Evolutionary conservation across 441 rosid genomes (phyloP).

Genomic region (Daphne laureola): DNA sequence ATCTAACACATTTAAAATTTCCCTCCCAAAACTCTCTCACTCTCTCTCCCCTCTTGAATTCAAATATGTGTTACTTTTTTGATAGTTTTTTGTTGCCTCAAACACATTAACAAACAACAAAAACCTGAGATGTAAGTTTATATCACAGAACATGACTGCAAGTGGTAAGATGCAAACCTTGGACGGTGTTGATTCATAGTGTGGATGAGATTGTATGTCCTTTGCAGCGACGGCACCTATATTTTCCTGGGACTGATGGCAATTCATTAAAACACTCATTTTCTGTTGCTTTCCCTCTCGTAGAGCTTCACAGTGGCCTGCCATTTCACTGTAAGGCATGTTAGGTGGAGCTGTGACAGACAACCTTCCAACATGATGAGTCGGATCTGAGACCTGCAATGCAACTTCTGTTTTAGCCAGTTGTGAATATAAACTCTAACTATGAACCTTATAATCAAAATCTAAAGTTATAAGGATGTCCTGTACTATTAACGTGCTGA

Average conservation of each 20-base stretch:
- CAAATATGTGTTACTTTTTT: too few species aligned
- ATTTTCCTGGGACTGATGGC: constrained; percentile 34
- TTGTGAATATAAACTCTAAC: too few species aligned
- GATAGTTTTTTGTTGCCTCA: too few species aligned
- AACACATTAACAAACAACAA: not conserved
- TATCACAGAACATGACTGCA: not conserved
- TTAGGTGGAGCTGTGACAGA: constrained; percentile 55
- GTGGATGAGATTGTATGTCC: constrained; percentile 13
- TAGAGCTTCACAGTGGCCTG: constrained; percentile 81
- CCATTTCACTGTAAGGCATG: constrained; percentile 75
- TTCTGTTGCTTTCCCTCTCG: constrained; percentile 72
- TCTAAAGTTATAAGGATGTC: too few species aligned
- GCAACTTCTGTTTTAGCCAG: not conserved
- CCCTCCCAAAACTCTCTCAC: too few species aligned
- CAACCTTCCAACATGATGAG: constrained; percentile 60
- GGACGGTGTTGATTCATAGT: constrained; percentile 15
- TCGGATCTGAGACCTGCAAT: constrained; percentile 58
- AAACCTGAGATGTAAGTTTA: not conserved
- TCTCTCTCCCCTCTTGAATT: too few species aligned
- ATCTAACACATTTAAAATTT: too few species aligned
- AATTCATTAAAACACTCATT: constrained; percentile 54
- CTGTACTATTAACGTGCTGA: too few species aligned
- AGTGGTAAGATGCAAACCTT: constrained; percentile 14
- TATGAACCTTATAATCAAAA: too few species aligned
- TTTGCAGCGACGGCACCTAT: constrained; percentile 15